Evolutionary conservation across 1,284 basidiomycete species (phyloP).

Genomic region (Moesziomyces parantarcticus): DNA sequence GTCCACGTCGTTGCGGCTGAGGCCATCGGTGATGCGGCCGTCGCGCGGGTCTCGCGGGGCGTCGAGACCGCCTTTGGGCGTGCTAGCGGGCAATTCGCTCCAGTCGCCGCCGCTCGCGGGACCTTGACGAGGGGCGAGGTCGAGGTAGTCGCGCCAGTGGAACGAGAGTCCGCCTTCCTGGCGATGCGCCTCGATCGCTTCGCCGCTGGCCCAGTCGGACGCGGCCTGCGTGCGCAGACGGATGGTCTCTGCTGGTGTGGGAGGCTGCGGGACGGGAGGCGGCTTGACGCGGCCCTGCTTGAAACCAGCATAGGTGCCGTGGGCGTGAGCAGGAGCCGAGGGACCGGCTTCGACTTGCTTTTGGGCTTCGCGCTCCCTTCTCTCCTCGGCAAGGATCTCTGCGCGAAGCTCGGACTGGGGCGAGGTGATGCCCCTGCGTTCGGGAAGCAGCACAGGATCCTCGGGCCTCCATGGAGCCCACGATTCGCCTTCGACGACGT

Average conservation of each 20-base stretch:
- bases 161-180: constrained; percentile 59
- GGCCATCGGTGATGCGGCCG: constrained; percentile 35
- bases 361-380: constrained; percentile 25
- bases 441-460: constrained; percentile 58
- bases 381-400: constrained; percentile 21
- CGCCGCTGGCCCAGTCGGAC: constrained; percentile 47
- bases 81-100: constrained; percentile 31
- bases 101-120: constrained; percentile 61
- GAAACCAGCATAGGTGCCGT: constrained; percentile 55
- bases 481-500: constrained; percentile 55
- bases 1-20: constrained; percentile 56
- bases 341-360: constrained; percentile 17
- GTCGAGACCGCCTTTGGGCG: constrained; percentile 23
- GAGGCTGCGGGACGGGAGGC: constrained; percentile 61
- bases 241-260: constrained; percentile 56
- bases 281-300: constrained; percentile 39
- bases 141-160: constrained; percentile 62
- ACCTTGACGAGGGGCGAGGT: constrained; percentile 58
- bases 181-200: constrained; percentile 43
- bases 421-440: constrained; percentile 39
- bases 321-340: constrained; percentile 39
- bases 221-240: constrained; percentile 30
- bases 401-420: constrained; percentile 47
- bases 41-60: constrained; percentile 24
- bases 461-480: constrained; percentile 64